Evolutionary conservation across 2,329 filamentous ascomycete genomes (phyloP).

Genomic region (Pseudogymnoascus pannorum): DNA sequence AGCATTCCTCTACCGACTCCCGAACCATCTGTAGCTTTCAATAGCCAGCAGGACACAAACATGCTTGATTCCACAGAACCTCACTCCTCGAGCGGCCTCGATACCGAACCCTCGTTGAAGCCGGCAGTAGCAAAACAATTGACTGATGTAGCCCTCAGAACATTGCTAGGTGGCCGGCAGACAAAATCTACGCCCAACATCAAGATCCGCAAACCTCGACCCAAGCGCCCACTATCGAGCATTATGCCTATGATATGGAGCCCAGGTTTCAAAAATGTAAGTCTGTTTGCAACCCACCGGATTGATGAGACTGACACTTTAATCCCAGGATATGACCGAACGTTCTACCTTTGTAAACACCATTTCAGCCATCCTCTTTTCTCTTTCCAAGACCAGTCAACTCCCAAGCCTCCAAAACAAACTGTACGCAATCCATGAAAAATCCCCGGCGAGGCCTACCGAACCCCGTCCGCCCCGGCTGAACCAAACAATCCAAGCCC

Average conservation of each 20-base stretch:
- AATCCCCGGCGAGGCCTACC: not conserved
- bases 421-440: slow-evolving; percentile 11
- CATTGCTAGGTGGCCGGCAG: slow-evolving; percentile 13
- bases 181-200: slow-evolving; percentile 9
- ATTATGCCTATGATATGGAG: slow-evolving; percentile 22
- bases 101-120: not conserved
- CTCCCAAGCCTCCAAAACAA: slow-evolving; percentile 20
- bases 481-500: slow-evolving; percentile 6
- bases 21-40: not conserved
- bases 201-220: slow-evolving; percentile 13
- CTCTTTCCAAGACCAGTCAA: slow-evolving; percentile 17
- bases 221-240: slow-evolving; percentile 14
- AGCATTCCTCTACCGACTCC: not conserved
- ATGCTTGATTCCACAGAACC: slow-evolving; percentile 1
- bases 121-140: slow-evolving; percentile 11
- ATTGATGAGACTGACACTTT: not conserved
- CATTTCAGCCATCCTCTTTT: slow-evolving; percentile 15
- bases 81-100: not conserved
- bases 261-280: slow-evolving; percentile 24
- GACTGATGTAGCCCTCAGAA: slow-evolving; percentile 12
- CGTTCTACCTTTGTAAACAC: slow-evolving; percentile 17
- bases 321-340: slow-evolving; percentile 17
- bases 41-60: not conserved
- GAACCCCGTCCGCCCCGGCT: not conserved
- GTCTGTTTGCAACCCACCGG: not conserved